Percentiles rank a stretch among this genome's conserved stretches.
These are phyloP conservation scores for Pythium chondricola DNA, from an alignment of 352 stramenopile genomes.

Conservation along the genomic window DNA sequence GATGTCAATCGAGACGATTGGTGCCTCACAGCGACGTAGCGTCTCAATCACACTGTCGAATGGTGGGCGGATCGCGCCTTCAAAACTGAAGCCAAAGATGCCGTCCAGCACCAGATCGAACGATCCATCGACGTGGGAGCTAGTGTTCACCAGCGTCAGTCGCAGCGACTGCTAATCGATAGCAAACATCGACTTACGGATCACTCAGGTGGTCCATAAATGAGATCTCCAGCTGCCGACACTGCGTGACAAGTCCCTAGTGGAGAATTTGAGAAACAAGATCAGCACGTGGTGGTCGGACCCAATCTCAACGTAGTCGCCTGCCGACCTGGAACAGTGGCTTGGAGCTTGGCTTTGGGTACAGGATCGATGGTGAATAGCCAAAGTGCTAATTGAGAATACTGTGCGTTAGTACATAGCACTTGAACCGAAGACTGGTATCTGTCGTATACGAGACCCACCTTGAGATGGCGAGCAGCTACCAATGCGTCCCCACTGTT, in stretches of 20 bases:
- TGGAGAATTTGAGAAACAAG: neutral
- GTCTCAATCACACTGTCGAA: slow-evolving; percentile 87
- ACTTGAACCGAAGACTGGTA: neutral
- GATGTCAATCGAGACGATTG: slow-evolving; percentile 97
- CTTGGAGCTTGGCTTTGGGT: slow-evolving; percentile 89
- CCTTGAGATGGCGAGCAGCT: slow-evolving; percentile 94
- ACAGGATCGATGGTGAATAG: slow-evolving; percentile 90
- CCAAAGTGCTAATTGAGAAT: slow-evolving; percentile 87
- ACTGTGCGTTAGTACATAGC: neutral
- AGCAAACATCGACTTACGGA: slow-evolving; percentile 24
- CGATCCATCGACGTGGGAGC: slow-evolving; percentile 36
- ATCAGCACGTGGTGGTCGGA: too few relatives aligned
- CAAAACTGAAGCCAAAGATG: slow-evolving; percentile 99
- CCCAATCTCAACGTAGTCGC: neutral
- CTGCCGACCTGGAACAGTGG: slow-evolving; percentile 54
- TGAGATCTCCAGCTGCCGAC: slow-evolving; percentile 69
- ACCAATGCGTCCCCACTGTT: slow-evolving; percentile 95
- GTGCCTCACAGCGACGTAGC: slow-evolving; percentile 46
- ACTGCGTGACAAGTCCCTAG: slow-evolving; percentile 73
- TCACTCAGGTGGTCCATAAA: slow-evolving; percentile 51
- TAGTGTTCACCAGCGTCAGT: too few relatives aligned
- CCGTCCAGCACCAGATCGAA: slow-evolving; percentile 96
- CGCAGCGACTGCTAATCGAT: neutral
- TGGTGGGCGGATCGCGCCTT: slow-evolving; percentile 80
- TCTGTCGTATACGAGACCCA: too few relatives aligned